These are phyloP conservation scores for Colletotrichum sp. DNA, from an alignment of 2,329 filamentous ascomycete species.

Conservation along the genomic window DNA sequence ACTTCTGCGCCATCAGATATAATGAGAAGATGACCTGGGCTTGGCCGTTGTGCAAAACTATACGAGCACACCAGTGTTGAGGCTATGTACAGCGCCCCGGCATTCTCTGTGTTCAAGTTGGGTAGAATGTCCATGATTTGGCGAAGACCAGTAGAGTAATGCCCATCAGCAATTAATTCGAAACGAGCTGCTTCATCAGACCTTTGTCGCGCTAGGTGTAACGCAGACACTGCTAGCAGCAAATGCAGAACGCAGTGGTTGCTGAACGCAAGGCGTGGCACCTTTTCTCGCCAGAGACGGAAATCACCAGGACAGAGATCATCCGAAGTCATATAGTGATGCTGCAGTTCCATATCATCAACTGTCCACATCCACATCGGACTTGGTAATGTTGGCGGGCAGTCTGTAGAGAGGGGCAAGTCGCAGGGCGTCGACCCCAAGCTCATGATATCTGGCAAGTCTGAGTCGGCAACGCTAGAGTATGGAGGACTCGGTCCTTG, in stretches of 20 bases:
- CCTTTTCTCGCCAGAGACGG: constrained; percentile 12
- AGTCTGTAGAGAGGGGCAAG: background rate
- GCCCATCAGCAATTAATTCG: constrained; percentile 13
- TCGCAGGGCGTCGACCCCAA: background rate
- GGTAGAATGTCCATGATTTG: constrained; percentile 16
- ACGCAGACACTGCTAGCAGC: constrained; percentile 8
- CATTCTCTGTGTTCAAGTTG: constrained; percentile 8
- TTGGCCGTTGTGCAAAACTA: constrained; percentile 13
- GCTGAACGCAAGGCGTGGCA: constrained; percentile 15
- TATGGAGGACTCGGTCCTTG: background rate
- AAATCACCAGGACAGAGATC: background rate
- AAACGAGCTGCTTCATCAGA: background rate
- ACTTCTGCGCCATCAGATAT: constrained; percentile 21
- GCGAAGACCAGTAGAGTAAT: constrained; percentile 8
- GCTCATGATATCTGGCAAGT: background rate
- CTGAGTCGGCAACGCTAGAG: background rate
- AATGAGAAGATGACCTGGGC: constrained; percentile 21
- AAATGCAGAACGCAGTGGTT: constrained; percentile 16
- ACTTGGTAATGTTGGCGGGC: background rate
- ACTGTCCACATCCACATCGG: constrained; percentile 5
- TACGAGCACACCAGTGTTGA: constrained; percentile 9
- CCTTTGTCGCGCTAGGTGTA: background rate
- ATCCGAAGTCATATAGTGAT: constrained; percentile 9
- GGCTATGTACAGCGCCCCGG: constrained; percentile 16
- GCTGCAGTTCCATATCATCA: constrained; percentile 11